phyloP scores from a whole-genome alignment of 2,329 filamentous ascomycete species.

The Colletotrichum sp. region DNA sequence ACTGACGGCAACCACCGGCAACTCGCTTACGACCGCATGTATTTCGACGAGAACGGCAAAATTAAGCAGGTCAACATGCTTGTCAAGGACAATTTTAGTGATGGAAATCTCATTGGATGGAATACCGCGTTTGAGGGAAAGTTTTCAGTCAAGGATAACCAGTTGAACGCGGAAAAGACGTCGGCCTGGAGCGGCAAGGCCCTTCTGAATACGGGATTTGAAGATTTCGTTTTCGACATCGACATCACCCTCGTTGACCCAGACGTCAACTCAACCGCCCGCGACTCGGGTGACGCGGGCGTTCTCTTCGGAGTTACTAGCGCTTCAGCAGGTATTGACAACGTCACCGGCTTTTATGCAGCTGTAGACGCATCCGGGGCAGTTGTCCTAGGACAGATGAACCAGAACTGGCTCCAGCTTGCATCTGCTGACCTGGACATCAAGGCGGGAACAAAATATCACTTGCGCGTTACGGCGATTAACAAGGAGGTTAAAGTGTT shows the following conservation, averaged over 20 bases:
- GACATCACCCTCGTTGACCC: slow-evolving; percentile 24
- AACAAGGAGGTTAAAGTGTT: slow-evolving; percentile 30
- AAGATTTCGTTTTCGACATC: slow-evolving; percentile 34
- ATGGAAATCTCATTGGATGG: slow-evolving; percentile 43
- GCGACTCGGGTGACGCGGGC: slow-evolving; percentile 30
- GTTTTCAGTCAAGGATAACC: slow-evolving; percentile 28
- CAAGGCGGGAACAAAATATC: slow-evolving; percentile 18
- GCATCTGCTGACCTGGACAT: slow-evolving; percentile 1
- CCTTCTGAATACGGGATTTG: slow-evolving; percentile 40
- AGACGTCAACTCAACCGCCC: background rate
- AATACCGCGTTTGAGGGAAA: slow-evolving; percentile 25
- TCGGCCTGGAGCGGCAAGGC: slow-evolving; percentile 26
- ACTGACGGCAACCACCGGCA: slow-evolving; percentile 50
- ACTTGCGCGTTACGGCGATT: slow-evolving; percentile 28
- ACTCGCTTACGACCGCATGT: slow-evolving; percentile 52
- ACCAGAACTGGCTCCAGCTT: slow-evolving; percentile 23
- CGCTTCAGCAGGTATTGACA: slow-evolving; percentile 4
- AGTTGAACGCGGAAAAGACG: slow-evolving; percentile 26
- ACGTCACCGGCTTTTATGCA: slow-evolving; percentile 31
- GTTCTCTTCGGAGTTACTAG: slow-evolving; percentile 39
- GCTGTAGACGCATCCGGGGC: slow-evolving; percentile 30
- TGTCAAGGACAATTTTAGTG: slow-evolving; percentile 46
- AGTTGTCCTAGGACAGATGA: slow-evolving; percentile 26
- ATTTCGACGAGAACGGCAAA: slow-evolving; percentile 47
- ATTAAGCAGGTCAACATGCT: slow-evolving; percentile 49